Conservation (phyloP, 1,284 basidiomycete genomes). For the Coniferiporia weirii region DNA sequence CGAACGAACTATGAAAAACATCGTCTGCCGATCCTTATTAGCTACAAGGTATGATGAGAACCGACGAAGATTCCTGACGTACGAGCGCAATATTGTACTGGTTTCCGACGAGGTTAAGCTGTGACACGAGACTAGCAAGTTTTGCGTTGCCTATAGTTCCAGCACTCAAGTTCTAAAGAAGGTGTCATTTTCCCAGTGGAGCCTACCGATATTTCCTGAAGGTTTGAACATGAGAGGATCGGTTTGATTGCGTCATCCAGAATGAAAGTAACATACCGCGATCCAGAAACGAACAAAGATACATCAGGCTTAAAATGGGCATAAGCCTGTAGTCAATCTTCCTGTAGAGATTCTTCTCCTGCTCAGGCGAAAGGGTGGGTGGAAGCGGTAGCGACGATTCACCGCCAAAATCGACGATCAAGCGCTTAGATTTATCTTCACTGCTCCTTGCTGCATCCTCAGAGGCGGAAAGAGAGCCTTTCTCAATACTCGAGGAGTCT, state of each 20-base stretch:
- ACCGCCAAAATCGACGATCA: constrained; percentile 32
- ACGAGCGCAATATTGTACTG: constrained; percentile 65
- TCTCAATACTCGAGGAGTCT: constrained; percentile 8
- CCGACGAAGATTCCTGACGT: constrained; percentile 9
- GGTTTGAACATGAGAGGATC: too few relatives aligned
- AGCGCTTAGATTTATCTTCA: constrained; percentile 7
- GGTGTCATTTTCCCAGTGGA: neutral
- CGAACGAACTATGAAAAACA: constrained; percentile 61
- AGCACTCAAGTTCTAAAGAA: neutral
- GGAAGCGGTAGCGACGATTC: constrained; percentile 40
- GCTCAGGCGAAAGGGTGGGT: constrained; percentile 40
- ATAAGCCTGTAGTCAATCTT: constrained; percentile 61
- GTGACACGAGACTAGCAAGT: constrained; percentile 49
- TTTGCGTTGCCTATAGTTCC: constrained; percentile 52
- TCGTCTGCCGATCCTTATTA: constrained; percentile 39
- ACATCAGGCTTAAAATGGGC: constrained; percentile 62
- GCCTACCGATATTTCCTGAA: constrained; percentile 53
- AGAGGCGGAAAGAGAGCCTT: constrained; percentile 1
- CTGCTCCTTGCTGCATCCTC: neutral
- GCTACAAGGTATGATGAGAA: neutral
- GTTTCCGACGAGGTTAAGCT: constrained; percentile 52
- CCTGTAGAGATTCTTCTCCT: constrained; percentile 55
- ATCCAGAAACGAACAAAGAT: constrained; percentile 61
- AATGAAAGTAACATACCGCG: constrained; percentile 36
- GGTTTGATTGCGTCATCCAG: too few relatives aligned